phyloP scores from a whole-genome alignment of 1,284 basidiomycete species.

The Malassezia psittaci region DNA sequence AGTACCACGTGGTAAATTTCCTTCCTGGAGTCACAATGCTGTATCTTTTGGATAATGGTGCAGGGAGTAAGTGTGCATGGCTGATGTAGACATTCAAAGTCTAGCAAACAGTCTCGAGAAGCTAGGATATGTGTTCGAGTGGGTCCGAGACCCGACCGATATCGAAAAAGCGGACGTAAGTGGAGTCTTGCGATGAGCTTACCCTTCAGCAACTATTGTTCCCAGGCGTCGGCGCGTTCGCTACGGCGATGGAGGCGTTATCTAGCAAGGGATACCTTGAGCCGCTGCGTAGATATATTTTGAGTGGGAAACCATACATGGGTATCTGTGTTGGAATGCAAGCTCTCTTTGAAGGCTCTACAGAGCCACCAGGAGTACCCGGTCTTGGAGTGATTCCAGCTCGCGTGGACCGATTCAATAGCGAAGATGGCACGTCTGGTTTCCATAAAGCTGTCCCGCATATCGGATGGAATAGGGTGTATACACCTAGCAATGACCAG shows the following conservation, averaged over 20 bases:
- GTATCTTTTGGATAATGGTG: conserved; percentile 47
- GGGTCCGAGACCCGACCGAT: conserved; percentile 76
- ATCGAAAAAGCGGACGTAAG: conserved; percentile 80
- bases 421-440: conserved; percentile 27
- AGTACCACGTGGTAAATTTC: no score
- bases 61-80: conserved; percentile 31
- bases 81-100: conserved; percentile 35
- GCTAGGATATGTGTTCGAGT: conserved; percentile 79
- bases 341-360: conserved; percentile 69
- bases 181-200: conserved; percentile 22
- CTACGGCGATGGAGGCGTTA: conserved; percentile 72
- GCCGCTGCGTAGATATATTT: conserved; percentile 72
- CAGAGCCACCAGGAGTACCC: conserved; percentile 43
- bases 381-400: conserved; percentile 44
- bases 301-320: conserved; percentile 76
- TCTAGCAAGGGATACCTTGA: conserved; percentile 64
- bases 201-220: conserved; percentile 73
- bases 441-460: conserved; percentile 76
- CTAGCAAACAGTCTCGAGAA: conserved; percentile 82
- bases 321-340: conserved; percentile 72
- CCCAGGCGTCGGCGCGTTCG: conserved; percentile 94
- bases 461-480: conserved; percentile 69
- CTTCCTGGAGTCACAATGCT: conserved; percentile 24
- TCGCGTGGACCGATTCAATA: conserved; percentile 27
- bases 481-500: conserved; percentile 1